Base-by-base conservation (phyloP, 1,284 basidiomycete species). In the Ceratobasidium sp. region DNA sequence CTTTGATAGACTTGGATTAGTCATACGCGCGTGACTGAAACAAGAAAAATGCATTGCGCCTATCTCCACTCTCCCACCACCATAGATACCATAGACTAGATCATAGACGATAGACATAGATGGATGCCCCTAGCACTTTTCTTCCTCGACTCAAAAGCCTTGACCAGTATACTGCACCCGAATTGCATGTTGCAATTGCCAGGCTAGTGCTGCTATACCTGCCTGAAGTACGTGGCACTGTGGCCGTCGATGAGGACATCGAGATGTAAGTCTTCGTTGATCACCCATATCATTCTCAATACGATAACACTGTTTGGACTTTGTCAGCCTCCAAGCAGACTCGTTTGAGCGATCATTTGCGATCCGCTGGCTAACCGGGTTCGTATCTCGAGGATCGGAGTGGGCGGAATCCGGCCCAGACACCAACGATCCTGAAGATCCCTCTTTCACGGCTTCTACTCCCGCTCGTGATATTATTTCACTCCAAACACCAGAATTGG, bases 341-440 rank as follows among this genome's bases (percentile, higher is more conserved):
- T 80, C 85, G 0, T 94, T 93, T 83, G 94, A 95, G 83, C 88
- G 91, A 12, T 83, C 88, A 0, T 91, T 92, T 80, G 87, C 91
- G 0, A 87, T 93, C 15, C 88, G 88, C 77, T 95, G 93, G 93
- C 86, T 95, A 26, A 92, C 89, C 1, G 84, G 88, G 1, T 86
- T 94, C 62, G 84, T 94, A 33, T 85, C 88, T 59, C 89, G 91
- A 1, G 79, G 89, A 0, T 90, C 90, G 78, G 77, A 81, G 1
- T 93, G 90, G 90, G 81, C 88, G 3, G 81, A 79, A 69, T 50
- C 62, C 61, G 33, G 6, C 38, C 56, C 79, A 82, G 23, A 84
- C 85, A 44, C 86, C 86, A 48, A 82, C 78, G 83, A 66, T 79
- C 84, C 40, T 83, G 87, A 66, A 81, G 81, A 26, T 79, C 3